Base-by-base conservation (phyloP, 1,139 yeast genomes). In the Hansenula lynferdii region DNA sequence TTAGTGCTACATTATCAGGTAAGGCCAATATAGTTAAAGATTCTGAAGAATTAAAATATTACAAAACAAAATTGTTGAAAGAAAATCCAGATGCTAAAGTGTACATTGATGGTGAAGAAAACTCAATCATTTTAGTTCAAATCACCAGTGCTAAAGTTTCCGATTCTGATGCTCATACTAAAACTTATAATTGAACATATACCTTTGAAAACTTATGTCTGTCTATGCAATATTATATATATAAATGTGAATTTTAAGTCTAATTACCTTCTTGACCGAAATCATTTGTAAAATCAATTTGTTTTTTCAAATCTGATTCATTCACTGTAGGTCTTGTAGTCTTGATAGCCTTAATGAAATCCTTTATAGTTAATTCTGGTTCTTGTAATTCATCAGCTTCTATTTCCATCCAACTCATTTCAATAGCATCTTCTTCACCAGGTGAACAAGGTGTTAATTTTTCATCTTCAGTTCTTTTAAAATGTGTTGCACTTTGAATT, bases 201-300 rank as follows among this genome's bases (percentile, higher is more conserved):
- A n/a, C n/a, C n/a, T n/a, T n/a, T n/a, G n/a, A n/a, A n/a, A n/a
- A n/a, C n/a, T n/a, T n/a, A n/a, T n/a, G n/a, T n/a, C n/a, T n/a
- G n/a, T n/a, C n/a, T n/a, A n/a, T n/a, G n/a, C n/a, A n/a, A n/a
- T n/a, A n/a, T n/a, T n/a, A 23, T 9, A 24, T 24, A n/a, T n/a
- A 7, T 10, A 5, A 12, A 5, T 24, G 19, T 12, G 14, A 16
- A 21, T 19, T 18, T 15, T 18, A 8, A 22, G n/a, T 28, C 51
- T 56, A 87, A 58, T 85, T 86, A 40, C 98, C 98, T 62, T 92
- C 98, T 57, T 90, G 96, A 36, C 98, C 98, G 61, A 92, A 94
- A 62, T 94, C 98, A 34, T 74, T 74, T 0, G 99, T 94, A 58
- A 94, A 94, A 48, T 86, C 85, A 39, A 79, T 77, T 62, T 92